Base-by-base conservation (phyloP, 2,329 filamentous ascomycete species). In the Penicillium sp. region DNA sequence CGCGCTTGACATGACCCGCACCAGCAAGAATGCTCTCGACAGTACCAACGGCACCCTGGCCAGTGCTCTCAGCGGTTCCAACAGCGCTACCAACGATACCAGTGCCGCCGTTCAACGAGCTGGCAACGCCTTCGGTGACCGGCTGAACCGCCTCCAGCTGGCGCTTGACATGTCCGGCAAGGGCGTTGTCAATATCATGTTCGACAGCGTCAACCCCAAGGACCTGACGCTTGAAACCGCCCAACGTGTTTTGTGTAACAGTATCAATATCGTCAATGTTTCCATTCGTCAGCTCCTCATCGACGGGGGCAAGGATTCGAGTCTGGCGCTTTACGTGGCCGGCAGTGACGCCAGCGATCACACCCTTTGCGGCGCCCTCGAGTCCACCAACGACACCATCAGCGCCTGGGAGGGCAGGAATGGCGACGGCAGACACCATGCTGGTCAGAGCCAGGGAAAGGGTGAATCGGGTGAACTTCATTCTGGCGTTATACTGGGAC, bases 391-490 rank as follows among this genome's bases (percentile, higher is more conserved):
- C 44, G 10, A 51, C 54, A 15, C 49, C 42, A 6, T 58, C 47
- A 26, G 63, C 40, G 17, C 45, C 44, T 35, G 56, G 53, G 30
- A 68, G 40, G 26, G 49, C 22, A 30, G 75, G 74, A 33, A 77
- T 62, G 47, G 72, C 73, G 37, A 69, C 70, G 33, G 73, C 68
- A 42, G 70, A 72, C 50, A 69, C 70, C 62, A 70, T 60, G 64
- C 74, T 66, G 58, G 70, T 71, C 56, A 77, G 45, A 45, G 73
- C 74, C 28, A 78, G 65, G 38, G 74, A 71, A 57, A 72, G 58
- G 44, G 72, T 53, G 56, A 78, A 66, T 68, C 72, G 72, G 65
- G 73, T 72, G 71, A 77, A 73, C 73, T 76, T 78, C 76, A 77
- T 78, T 62, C 45, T 75, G 61, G 60, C 60, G 55, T 53, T 67